A percentile compares a stretch with the other conserved stretches of the same genome.
Conservation (phyloP, 352 stramenopile species). For the Phytophthora europaea region DNA sequence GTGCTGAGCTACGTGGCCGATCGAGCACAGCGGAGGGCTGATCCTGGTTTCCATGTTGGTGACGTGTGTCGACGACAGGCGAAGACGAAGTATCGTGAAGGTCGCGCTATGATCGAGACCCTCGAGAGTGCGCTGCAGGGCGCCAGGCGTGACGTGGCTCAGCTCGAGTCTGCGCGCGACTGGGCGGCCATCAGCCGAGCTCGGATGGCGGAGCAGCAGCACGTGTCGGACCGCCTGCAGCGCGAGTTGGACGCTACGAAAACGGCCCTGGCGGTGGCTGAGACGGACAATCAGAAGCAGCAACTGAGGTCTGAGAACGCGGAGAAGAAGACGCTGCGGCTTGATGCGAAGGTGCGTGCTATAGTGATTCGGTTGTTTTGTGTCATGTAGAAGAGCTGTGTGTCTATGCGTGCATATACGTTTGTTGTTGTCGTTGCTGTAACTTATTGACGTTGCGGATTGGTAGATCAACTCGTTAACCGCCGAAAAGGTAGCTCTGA, state of each 20-base stretch:
- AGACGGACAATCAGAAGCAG: conserved; percentile 52
- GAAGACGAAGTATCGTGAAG: conserved; percentile 48
- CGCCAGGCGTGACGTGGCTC: conserved; percentile 34
- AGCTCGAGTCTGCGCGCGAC: conserved; percentile 50
- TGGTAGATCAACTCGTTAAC: conserved; percentile 61
- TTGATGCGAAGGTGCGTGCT: conserved; percentile 57
- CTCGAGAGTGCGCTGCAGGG: conserved; percentile 42
- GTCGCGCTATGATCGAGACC: conserved; percentile 41
- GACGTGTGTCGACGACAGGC: conserved; percentile 32
- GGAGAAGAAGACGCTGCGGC: conserved; percentile 53
- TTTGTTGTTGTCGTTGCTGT: not conserved
- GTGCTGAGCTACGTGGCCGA: not conserved
- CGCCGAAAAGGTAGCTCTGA: conserved; percentile 57
- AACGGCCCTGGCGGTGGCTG: conserved; percentile 30
- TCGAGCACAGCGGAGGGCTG: not conserved
- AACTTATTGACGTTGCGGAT: not conserved
- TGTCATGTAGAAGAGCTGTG: too few relatives aligned
- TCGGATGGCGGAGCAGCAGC: conserved; percentile 47
- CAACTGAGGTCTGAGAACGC: conserved; percentile 28
- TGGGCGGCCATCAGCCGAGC: conserved; percentile 39
- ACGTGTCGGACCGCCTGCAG: conserved; percentile 33
- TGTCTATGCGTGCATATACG: too few relatives aligned
- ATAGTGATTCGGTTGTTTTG: not conserved
- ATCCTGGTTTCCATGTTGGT: not conserved
- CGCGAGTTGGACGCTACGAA: conserved; percentile 46